Evolutionary conservation across 169 alveolate genomes (phyloP).

Genomic region (Eimeria zaria): DNA sequence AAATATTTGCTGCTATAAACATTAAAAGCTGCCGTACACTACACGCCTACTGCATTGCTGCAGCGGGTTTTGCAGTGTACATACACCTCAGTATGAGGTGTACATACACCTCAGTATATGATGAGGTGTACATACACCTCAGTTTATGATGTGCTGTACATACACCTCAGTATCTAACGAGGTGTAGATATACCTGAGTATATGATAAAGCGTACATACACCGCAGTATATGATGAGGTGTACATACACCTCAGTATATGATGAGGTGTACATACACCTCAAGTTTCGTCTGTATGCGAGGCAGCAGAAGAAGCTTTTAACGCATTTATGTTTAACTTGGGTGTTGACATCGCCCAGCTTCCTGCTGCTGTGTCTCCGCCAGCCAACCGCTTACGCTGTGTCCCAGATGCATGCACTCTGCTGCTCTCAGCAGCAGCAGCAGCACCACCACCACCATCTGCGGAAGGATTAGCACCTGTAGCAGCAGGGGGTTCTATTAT

Average conservation of each 20-base stretch:
- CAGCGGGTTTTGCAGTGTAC: neutral
- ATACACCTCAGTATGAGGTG: too few species aligned
- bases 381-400: conserved; percentile 34
- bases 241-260: too few species aligned
- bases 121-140: neutral
- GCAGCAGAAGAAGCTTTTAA: neutral
- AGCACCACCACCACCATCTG: neutral
- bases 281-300: too few species aligned
- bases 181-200: too few species aligned
- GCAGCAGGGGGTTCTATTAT: neutral
- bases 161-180: too few species aligned
- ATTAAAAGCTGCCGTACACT: too few species aligned
- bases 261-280: neutral
- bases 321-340: neutral
- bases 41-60: too few species aligned
- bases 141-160: too few species aligned
- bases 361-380: conserved; percentile 5
- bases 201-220: too few species aligned
- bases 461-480: neutral
- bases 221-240: too few species aligned
- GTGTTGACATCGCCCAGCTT: conserved; percentile 62
- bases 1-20: too few species aligned
- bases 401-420: neutral
- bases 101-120: too few species aligned
- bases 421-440: neutral